These are phyloP conservation scores for Lagenaria siceraria DNA, from an alignment of 306 rosid species.

Conservation along the genomic window DNA sequence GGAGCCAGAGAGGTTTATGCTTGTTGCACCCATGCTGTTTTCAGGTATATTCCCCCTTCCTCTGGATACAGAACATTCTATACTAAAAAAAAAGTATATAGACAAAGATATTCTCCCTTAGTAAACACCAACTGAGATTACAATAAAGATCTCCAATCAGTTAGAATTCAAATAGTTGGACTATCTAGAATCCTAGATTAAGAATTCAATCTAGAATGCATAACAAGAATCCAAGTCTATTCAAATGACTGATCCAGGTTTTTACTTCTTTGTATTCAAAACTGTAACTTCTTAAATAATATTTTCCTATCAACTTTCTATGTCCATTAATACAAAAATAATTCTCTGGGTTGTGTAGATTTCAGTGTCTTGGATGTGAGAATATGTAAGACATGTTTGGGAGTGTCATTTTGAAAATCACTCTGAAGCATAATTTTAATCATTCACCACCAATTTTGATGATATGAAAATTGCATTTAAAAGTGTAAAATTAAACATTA, in stretches of 20 bases:
- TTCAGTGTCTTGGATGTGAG: neutral
- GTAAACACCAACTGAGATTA: neutral
- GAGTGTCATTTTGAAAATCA: no score
- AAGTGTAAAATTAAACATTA: no score
- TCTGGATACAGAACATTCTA: neutral
- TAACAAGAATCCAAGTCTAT: neutral
- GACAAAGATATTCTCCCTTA: neutral
- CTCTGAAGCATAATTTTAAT: no score
- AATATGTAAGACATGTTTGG: no score
- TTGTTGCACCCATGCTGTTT: slow-evolving; percentile 89
- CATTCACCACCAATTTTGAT: no score
- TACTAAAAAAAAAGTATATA: neutral
- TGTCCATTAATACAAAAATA: neutral
- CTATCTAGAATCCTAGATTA: neutral
- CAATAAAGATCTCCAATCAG: neutral
- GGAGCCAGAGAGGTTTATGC: slow-evolving; percentile 99
- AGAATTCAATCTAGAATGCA: neutral
- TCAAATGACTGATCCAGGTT: neutral
- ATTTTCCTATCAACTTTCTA: neutral
- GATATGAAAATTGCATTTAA: no score
- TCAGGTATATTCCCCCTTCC: slow-evolving; percentile 27
- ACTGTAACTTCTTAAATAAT: neutral
- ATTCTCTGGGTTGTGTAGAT: neutral
- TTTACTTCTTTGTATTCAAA: no score
- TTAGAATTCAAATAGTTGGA: neutral